phyloP scores from a whole-genome alignment of 2,329 filamentous ascomycete species.

The Arthrobotrys conoides region DNA sequence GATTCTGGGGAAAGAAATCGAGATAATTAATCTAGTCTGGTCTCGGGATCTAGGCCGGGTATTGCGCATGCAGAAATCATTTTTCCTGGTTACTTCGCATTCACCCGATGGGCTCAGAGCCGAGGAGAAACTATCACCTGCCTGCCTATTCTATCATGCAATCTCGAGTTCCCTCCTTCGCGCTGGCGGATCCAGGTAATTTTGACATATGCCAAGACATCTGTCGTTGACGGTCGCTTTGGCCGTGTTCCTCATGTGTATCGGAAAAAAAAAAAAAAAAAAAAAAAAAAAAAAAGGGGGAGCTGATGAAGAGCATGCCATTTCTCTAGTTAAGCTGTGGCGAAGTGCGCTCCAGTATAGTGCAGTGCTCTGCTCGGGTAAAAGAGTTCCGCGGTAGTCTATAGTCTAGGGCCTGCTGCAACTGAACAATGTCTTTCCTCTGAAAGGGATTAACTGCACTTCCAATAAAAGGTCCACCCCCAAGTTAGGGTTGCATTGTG shows the following conservation, averaged over 20 bases:
- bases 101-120: constrained; percentile 12
- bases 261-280: constrained; percentile 7
- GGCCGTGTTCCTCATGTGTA: no score
- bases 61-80: neutral
- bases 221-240: neutral
- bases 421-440: constrained; percentile 8
- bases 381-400: constrained; percentile 13
- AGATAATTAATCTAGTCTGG: neutral
- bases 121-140: constrained; percentile 43
- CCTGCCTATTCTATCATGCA: constrained; percentile 42
- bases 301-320: constrained; percentile 7
- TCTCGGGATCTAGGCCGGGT: neutral
- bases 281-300: neutral
- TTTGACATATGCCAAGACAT: constrained; percentile 45
- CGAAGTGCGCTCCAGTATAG: neutral
- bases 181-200: neutral
- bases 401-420: constrained; percentile 30
- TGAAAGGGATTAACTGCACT: neutral
- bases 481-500: constrained; percentile 53
- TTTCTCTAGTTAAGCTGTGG: neutral
- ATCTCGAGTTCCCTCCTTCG: constrained; percentile 18
- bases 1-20: constrained; percentile 1
- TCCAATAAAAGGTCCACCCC: constrained; percentile 4
- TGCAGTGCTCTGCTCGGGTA: constrained; percentile 30
- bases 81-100: constrained; percentile 17